phyloP scores from a whole-genome alignment of 192 early-diverging fungal genomes.

The Phlyctochytrium bullatum region DNA sequence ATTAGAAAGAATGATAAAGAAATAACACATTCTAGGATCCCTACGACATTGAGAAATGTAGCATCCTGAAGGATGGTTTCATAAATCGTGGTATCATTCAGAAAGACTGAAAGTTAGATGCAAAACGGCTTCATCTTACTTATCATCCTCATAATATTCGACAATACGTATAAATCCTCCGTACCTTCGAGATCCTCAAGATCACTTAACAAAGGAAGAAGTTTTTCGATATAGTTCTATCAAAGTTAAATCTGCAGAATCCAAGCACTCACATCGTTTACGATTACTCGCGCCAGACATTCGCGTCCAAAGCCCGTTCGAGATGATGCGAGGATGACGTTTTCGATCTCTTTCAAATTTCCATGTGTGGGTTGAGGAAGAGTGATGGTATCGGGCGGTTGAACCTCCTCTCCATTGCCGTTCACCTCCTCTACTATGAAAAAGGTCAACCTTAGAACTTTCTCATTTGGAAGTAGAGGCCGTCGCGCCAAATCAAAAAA shows the following conservation, averaged over 20 bases:
- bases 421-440: slow-evolving; percentile 2
- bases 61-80: slow-evolving; percentile 76
- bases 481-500: not conserved
- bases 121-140: slow-evolving; percentile 46
- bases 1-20: not conserved
- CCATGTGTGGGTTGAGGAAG: slow-evolving; percentile 67
- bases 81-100: slow-evolving; percentile 77
- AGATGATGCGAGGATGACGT: slow-evolving; percentile 54
- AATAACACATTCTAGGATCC: slow-evolving; percentile 81
- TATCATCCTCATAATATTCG: slow-evolving; percentile 71
- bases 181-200: slow-evolving; percentile 82
- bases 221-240: slow-evolving; percentile 69
- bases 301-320: slow-evolving; percentile 63
- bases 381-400: slow-evolving; percentile 9
- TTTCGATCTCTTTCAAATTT: slow-evolving; percentile 71
- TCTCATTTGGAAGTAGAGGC: not conserved
- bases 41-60: slow-evolving; percentile 64
- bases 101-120: slow-evolving; percentile 48
- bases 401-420: slow-evolving; percentile 1
- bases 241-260: not conserved
- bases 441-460: slow-evolving; percentile 1
- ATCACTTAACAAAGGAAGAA: slow-evolving; percentile 54
- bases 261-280: slow-evolving; percentile 46
- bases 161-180: slow-evolving; percentile 69
- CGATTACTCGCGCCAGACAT: slow-evolving; percentile 57